A percentile compares a stretch with the other conserved stretches of the same genome.
phyloP scores from a whole-genome alignment of 139 green algal genomes.

The Micromonas pusilla region DNA sequence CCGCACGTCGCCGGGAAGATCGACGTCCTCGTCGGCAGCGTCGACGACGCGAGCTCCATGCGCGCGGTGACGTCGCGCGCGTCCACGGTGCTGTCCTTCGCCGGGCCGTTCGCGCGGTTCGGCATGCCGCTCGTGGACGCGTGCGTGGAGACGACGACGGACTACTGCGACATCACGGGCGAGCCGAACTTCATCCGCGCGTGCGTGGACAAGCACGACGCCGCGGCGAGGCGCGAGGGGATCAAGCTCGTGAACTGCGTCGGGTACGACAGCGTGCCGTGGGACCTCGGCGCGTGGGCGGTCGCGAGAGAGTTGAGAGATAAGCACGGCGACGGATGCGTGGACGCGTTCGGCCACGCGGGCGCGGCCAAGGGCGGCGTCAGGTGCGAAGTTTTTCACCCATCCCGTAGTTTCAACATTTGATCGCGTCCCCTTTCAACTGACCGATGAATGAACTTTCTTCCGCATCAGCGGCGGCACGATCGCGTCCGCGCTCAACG shows the following conservation, averaged over 20 bases:
- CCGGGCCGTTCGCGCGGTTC: slow-evolving; percentile 13
- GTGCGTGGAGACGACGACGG: slow-evolving; percentile 53
- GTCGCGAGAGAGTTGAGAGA: slow-evolving; percentile 25
- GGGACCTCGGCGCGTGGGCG: slow-evolving; percentile 63
- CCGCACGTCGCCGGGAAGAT: slow-evolving; percentile 13
- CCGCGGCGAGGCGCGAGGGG: slow-evolving; percentile 46
- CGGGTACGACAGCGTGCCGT: slow-evolving; percentile 81
- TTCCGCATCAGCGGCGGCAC: slow-evolving; percentile 65
- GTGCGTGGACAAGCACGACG: slow-evolving; percentile 44
- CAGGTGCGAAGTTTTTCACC: no score
- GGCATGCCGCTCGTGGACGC: slow-evolving; percentile 57
- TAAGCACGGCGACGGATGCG: background rate
- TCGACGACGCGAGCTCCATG: background rate
- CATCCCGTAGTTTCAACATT: no score
- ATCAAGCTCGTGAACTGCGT: slow-evolving; percentile 62
- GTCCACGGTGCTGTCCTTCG: background rate
- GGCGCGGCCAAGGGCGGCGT: slow-evolving; percentile 38
- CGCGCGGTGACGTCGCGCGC: background rate
- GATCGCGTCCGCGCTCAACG: slow-evolving; percentile 39
- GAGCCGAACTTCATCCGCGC: slow-evolving; percentile 42
- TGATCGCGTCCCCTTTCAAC: no score
- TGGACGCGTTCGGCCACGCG: background rate
- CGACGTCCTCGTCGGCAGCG: slow-evolving; percentile 1
- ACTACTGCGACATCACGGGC: slow-evolving; percentile 89
- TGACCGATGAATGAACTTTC: no score